phyloP scores from a whole-genome alignment of 768 basidiomycete species.

The Rhodotorula sphaerocarpa region DNA sequence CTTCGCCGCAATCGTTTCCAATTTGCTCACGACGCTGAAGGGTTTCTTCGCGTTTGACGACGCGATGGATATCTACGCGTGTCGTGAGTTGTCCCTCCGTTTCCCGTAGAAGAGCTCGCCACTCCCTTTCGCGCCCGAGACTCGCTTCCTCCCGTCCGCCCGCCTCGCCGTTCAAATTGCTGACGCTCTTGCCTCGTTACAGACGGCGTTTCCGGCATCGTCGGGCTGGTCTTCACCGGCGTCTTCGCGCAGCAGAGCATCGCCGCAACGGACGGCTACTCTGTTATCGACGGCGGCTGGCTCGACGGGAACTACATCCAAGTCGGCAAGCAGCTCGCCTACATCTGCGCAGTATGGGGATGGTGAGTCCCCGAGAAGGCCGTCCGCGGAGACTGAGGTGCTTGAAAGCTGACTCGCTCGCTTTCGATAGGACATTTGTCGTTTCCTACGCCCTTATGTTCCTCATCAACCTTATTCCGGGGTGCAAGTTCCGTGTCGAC shows the following conservation, averaged over 20 bases:
- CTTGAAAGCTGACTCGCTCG: slow-evolving; percentile 37
- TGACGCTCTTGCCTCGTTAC: background rate
- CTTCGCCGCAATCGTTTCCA: slow-evolving; percentile 72
- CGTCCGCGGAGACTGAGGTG: slow-evolving; percentile 50
- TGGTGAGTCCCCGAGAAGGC: slow-evolving; percentile 37
- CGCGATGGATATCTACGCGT: slow-evolving; percentile 70
- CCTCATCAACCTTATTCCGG: slow-evolving; percentile 51
- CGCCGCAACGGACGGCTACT: slow-evolving; percentile 69
- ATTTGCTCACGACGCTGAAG: slow-evolving; percentile 94
- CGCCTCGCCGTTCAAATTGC: no score
- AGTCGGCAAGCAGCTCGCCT: slow-evolving; percentile 70
- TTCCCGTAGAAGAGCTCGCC: slow-evolving; percentile 56
- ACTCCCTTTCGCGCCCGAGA: background rate
- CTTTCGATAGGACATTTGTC: slow-evolving; percentile 49
- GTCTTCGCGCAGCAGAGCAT: slow-evolving; percentile 72
- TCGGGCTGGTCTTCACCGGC: slow-evolving; percentile 59
- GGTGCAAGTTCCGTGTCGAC: slow-evolving; percentile 56
- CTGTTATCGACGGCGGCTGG: slow-evolving; percentile 67
- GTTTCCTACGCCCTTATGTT: slow-evolving; percentile 36
- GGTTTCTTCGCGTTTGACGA: slow-evolving; percentile 41
- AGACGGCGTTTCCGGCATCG: slow-evolving; percentile 45
- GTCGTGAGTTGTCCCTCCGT: slow-evolving; percentile 42
- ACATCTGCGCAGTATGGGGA: slow-evolving; percentile 41
- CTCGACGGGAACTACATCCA: slow-evolving; percentile 57
- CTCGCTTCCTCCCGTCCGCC: no score